Evolutionary conservation across 2,329 filamentous ascomycete genomes (phyloP).

Genomic region (Coniochaeta sp.): DNA sequence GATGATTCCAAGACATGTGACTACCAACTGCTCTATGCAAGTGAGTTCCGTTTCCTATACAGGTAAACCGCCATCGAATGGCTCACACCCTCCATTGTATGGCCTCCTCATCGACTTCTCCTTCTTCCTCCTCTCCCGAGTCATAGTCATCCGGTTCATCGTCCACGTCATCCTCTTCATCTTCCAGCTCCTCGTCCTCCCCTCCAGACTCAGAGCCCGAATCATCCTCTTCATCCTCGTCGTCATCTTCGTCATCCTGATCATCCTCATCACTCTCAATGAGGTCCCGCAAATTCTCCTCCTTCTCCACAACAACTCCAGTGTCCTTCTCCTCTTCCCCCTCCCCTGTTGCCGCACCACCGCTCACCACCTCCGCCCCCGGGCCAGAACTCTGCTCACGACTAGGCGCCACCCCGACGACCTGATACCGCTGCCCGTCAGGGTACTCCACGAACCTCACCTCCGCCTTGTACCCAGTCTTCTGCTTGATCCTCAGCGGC

Average conservation of each 20-base stretch:
- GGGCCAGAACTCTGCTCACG: neutral
- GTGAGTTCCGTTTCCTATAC: neutral
- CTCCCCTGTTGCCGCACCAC: neutral
- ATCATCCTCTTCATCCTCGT: slow-evolving; percentile 9
- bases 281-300: slow-evolving; percentile 8
- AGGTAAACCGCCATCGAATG: neutral
- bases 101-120: slow-evolving; percentile 7
- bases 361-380: neutral
- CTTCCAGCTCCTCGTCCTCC: slow-evolving; percentile 12
- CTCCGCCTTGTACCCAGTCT: neutral
- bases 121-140: slow-evolving; percentile 9
- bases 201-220: slow-evolving; percentile 7
- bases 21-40: neutral
- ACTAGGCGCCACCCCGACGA: neutral
- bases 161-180: slow-evolving; percentile 9
- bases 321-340: slow-evolving; percentile 7
- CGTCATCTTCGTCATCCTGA: slow-evolving; percentile 4
- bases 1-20: neutral
- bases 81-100: neutral
- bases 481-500: neutral
- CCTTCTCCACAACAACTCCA: slow-evolving; percentile 8
- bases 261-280: slow-evolving; percentile 16
- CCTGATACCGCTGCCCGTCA: neutral
- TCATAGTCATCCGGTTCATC: slow-evolving; percentile 9
- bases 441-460: neutral